Conservation (phyloP, 202 grass and related monocot species). For the Sporobolus alterniflorus region DNA sequence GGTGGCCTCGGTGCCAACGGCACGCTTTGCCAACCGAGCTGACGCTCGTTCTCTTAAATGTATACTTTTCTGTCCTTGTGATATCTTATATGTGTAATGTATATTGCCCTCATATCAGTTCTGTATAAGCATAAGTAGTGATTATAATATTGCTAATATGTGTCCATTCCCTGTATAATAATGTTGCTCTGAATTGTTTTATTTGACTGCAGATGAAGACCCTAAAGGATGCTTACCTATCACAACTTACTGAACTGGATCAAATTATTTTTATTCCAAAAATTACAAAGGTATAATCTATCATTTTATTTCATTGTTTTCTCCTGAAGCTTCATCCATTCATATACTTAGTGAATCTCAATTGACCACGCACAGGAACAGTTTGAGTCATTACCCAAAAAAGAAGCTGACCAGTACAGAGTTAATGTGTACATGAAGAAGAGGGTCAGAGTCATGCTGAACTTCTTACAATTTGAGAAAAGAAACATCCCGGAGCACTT, state of each 20-base stretch:
- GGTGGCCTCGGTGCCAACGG: too few species aligned
- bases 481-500: neutral
- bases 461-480: constrained; percentile 17
- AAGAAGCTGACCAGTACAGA: neutral
- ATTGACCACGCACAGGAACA: constrained; percentile 8
- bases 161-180: neutral
- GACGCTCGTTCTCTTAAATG: too few species aligned
- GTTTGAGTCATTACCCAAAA: neutral
- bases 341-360: neutral
- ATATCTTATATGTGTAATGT: neutral
- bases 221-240: constrained; percentile 26
- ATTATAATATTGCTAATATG: neutral
- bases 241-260: constrained; percentile 7
- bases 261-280: neutral
- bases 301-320: neutral
- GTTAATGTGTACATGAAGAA: neutral
- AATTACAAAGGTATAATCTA: constrained; percentile 27
- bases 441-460: neutral
- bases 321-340: neutral
- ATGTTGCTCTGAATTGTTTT: neutral
- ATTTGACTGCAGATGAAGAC: constrained; percentile 26
- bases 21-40: too few species aligned
- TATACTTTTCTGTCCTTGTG: neutral
- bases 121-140: neutral
- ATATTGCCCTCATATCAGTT: neutral